Evolutionary conservation across 441 rosid genomes (phyloP), one percentile per base, ranked within the genome.

Genomic region (Iberis amara): DNA sequence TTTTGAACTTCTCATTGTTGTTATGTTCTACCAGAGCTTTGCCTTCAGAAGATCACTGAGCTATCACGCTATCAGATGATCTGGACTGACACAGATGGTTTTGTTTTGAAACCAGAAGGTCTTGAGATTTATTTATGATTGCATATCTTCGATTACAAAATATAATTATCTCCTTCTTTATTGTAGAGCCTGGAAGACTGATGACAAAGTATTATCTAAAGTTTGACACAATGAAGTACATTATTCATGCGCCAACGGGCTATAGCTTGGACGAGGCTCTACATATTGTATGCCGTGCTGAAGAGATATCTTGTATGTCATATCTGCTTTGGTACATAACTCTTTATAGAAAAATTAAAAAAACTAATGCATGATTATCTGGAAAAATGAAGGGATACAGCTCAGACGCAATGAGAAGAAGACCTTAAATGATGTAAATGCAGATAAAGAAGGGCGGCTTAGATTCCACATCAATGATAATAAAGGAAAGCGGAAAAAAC

Each of bases 141-240:
- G 23, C 62, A 14, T 63, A 52, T 57, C 43, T 58, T 53, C 27
- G 14, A 3, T 48, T 50, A 53, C 41, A 10, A 23, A 13, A 61
- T 49, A 55, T 23, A 68, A 47, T 4, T 11, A 48, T 39, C 51
- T 31, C 18, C 6, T 51, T 48, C 14, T 44, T 38, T 52, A 14
- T 36, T 60, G 47, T 61, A 92, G 97, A 89, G 75, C 97, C 97
- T 36, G 96, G 99, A 73, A 77, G 78, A 57, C 74, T 89, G 83
- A 92, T 92, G 99, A 86, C 97, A 64, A 86, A 82, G 81, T 92
- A 92, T 68, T 89, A 92, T 67, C 62, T 92, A 72, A 89, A 86
- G 73, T 89, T 82, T 56, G 67, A 76, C 66, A 92, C 95, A 35
- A 92, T 92, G 97, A 92, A 92, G 73, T 77, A 79, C 76, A 83